Conservation (phyloP, 768 basidiomycete genomes). For the Panaeolus cyanescens region DNA sequence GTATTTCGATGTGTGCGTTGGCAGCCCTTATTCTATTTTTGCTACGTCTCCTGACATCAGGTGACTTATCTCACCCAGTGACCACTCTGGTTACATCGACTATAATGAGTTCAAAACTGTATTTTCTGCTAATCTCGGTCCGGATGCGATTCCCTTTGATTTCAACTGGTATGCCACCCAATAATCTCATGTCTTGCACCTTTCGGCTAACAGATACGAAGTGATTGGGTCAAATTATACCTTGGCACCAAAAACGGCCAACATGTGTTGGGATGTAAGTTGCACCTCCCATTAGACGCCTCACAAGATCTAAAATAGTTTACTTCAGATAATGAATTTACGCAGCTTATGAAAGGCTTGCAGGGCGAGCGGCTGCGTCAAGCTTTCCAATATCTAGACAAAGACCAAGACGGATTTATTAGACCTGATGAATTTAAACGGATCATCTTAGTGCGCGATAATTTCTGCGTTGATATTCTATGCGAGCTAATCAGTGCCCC, state of each 20-base stretch:
- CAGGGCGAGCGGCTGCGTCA: constrained; percentile 98
- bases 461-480: background rate
- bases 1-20: constrained; percentile 89
- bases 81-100: constrained; percentile 89
- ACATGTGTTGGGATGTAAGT: constrained; percentile 89
- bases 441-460: constrained; percentile 79
- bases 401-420: constrained; percentile 92
- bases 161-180: constrained; percentile 62
- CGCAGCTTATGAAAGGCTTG: constrained; percentile 97
- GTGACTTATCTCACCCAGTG: constrained; percentile 44
- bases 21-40: background rate
- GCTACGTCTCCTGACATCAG: constrained; percentile 1
- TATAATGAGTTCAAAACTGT: constrained; percentile 96
- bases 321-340: constrained; percentile 86
- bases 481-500: constrained; percentile 4
- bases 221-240: constrained; percentile 96
- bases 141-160: constrained; percentile 89
- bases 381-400: constrained; percentile 90
- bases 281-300: constrained; percentile 13
- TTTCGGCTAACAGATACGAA: constrained; percentile 23
- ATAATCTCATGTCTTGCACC: background rate
- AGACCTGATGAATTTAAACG: constrained; percentile 90
- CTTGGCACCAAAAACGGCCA: constrained; percentile 90
- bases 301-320: background rate
- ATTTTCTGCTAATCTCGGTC: constrained; percentile 76